Base-by-base conservation (phyloP, 768 basidiomycete genomes). In the Mycena olivaceomarginata region DNA sequence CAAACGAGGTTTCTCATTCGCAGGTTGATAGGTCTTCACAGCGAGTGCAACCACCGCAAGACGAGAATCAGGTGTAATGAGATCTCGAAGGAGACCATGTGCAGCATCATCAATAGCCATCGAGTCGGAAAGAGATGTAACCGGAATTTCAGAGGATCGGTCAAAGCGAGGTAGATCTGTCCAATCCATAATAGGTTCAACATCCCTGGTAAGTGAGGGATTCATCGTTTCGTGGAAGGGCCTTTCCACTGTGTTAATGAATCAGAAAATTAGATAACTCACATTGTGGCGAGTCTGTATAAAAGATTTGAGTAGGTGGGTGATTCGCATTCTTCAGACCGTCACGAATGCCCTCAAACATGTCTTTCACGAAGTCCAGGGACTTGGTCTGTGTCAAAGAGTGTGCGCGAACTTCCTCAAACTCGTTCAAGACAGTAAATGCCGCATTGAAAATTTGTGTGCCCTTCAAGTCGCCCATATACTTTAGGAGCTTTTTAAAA, bases 381-480 rank as follows among this genome's bases (percentile, higher is more conserved):
- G 72, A 66, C 56, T 73, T 73, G 2, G 51, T 59, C 0, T 16
- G 43, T 3, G 64, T 73, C 15, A 73, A 7, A 7, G 64, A 59
- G 31, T 73, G 72, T 1, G 8, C 56, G 0, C 64, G 72, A 11
- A 73, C 51, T 11, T 73, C 72, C 16, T 73, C 72, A 25, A 59
- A 67, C 20, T 73, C 65, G 20, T 73, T 73, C 12, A 66, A 0
- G 2, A 65, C 2, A 2, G 63, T 73, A 18, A 45, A 73, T 1
- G 72, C 72, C 1, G 72, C 72, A 25, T 3, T 66, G 41, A 73
- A 73, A 2, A 73, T 43, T 11, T 20, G 9, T 67, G 57, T 22
- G 40, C 72, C 72, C n/a, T 73, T 73, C 43, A 73, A 43, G 4
- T 16, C 72, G 1, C 72, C 64, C 43, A 73, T 73, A 25, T 73